A percentile compares a stretch with the other conserved stretches of the same genome.
These are phyloP conservation scores for Fusarium siculi DNA, from an alignment of 2,329 filamentous ascomycete species.

Conservation along the genomic window DNA sequence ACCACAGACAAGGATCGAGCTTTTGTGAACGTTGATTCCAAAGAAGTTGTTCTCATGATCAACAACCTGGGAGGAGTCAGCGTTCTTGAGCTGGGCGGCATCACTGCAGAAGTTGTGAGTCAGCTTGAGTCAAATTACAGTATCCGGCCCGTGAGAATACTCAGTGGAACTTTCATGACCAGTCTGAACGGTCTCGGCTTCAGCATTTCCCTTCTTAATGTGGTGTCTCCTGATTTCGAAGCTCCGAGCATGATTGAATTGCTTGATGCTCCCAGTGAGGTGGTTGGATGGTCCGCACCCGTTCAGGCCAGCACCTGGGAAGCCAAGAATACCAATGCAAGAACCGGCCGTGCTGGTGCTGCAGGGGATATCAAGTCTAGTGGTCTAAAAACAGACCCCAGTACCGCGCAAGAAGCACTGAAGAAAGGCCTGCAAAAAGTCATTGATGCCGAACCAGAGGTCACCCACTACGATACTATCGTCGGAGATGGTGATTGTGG, in stretches of 20 bases:
- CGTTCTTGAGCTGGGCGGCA: conserved; percentile 76
- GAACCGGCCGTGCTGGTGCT: conserved; percentile 51
- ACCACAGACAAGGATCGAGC: conserved; percentile 73
- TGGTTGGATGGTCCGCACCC: conserved; percentile 75
- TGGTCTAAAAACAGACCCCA: conserved; percentile 64
- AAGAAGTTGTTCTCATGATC: conserved; percentile 74
- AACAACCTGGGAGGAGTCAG: conserved; percentile 83
- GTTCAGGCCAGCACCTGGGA: conserved; percentile 73
- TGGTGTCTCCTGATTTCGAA: conserved; percentile 67
- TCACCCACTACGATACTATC: conserved; percentile 80
- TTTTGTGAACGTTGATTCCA: conserved; percentile 71
- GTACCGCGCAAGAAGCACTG: conserved; percentile 62
- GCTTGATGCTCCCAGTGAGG: conserved; percentile 76
- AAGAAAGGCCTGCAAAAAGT: conserved; percentile 68
- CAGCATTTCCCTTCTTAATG: conserved; percentile 76
- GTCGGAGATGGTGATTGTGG: conserved; percentile 94
- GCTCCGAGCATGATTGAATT: conserved; percentile 74
- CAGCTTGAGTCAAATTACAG: conserved; percentile 68
- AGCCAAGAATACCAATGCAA: conserved; percentile 60
- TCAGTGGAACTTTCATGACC: conserved; percentile 81
- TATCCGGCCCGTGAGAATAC: conserved; percentile 71
- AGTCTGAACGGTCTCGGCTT: conserved; percentile 81
- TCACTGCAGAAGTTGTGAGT: conserved; percentile 73
- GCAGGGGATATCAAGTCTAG: conserved; percentile 54
- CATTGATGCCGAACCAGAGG: conserved; percentile 74